phyloP scores from a whole-genome alignment of 2,329 filamentous ascomycete species.

The Ceratocystis papillata region DNA sequence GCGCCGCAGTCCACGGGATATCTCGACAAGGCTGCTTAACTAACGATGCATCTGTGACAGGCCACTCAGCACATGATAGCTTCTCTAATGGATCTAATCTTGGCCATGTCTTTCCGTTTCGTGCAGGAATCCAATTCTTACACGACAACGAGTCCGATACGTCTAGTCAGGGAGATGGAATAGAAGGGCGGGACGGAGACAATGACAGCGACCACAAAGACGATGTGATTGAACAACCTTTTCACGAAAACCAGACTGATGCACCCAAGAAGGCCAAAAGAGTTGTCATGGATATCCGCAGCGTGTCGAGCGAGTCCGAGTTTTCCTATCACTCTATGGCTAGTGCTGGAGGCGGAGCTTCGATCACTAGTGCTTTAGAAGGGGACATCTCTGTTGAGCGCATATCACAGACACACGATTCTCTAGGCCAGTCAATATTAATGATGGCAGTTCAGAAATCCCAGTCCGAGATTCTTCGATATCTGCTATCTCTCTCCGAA shows the following conservation, averaged over 20 bases:
- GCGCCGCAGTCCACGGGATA: constrained; percentile 26
- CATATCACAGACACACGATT: constrained; percentile 58
- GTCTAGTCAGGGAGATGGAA: constrained; percentile 13
- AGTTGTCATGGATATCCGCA: constrained; percentile 82
- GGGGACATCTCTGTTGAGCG: constrained; percentile 78
- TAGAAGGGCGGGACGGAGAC: not conserved
- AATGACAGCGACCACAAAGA: constrained; percentile 34
- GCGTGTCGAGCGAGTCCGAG: constrained; percentile 75
- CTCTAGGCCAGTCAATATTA: constrained; percentile 67
- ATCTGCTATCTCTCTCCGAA: constrained; percentile 64
- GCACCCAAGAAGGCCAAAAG: constrained; percentile 53
- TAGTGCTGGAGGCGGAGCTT: constrained; percentile 65
- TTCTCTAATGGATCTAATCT: constrained; percentile 51
- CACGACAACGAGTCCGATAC: constrained; percentile 32
- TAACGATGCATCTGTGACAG: constrained; percentile 25
- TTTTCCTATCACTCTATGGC: constrained; percentile 62
- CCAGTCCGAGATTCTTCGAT: constrained; percentile 61
- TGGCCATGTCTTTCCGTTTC: constrained; percentile 85
- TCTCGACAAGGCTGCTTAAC: constrained; percentile 35
- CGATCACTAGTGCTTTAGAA: constrained; percentile 61
- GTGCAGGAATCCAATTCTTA: not conserved
- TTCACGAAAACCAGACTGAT: constrained; percentile 25
- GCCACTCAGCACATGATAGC: constrained; percentile 33
- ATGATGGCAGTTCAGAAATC: constrained; percentile 77
- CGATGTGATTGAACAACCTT: constrained; percentile 27